phyloP scores from a whole-genome alignment of 2,329 filamentous ascomycete genomes.

The Anthostomella pinea region DNA sequence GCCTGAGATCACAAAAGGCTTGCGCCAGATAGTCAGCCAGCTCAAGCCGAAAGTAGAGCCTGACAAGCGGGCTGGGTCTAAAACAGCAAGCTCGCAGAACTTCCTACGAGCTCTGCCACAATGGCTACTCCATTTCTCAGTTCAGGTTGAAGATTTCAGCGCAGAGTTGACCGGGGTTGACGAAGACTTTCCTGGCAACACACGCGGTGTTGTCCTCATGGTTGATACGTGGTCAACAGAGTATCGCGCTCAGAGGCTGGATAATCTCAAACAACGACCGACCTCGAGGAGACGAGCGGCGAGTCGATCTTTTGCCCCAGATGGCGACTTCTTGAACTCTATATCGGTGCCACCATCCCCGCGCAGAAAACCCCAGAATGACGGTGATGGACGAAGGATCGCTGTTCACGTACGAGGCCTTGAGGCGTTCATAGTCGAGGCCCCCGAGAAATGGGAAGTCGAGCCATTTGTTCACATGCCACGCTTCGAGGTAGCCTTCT shows the following conservation, averaged over 20 bases:
- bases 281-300: conserved; percentile 66
- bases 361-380: conserved; percentile 52
- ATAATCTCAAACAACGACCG: conserved; percentile 56
- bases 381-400: conserved; percentile 75
- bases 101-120: conserved; percentile 74
- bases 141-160: conserved; percentile 87
- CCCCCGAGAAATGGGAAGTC: conserved; percentile 75
- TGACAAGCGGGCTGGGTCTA: conserved; percentile 52
- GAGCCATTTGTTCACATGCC: conserved; percentile 87
- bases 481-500: conserved; percentile 81
- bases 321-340: conserved; percentile 59
- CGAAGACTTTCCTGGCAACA: conserved; percentile 74
- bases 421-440: conserved; percentile 88
- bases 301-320: conserved; percentile 68
- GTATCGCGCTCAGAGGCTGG: conserved; percentile 78
- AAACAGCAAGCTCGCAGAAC: conserved; percentile 55
- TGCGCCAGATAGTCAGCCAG: conserved; percentile 87
- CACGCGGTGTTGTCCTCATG: conserved; percentile 80
- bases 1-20: conserved; percentile 86
- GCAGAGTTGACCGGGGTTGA: conserved; percentile 90
- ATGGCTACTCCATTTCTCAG: conserved; percentile 80
- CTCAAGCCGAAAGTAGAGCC: conserved; percentile 68
- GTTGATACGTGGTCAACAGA: conserved; percentile 85
- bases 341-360: conserved; percentile 48
- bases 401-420: conserved; percentile 78